These are phyloP conservation scores for Tolypocladium album DNA, from an alignment of 2,329 filamentous ascomycete species.

Conservation along the genomic window DNA sequence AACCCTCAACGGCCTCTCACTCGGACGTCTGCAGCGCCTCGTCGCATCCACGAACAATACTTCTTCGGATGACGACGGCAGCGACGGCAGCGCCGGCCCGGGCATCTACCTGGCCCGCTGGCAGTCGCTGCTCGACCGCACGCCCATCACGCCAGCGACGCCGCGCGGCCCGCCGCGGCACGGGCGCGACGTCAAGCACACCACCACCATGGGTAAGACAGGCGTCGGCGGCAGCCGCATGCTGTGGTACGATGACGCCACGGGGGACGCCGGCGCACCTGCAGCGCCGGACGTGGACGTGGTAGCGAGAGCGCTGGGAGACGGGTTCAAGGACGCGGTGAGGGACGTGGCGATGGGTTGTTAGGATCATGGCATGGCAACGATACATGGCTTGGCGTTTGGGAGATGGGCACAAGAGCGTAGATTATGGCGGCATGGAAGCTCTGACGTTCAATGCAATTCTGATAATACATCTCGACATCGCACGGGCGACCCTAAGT, in stretches of 20 bases:
- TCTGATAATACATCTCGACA: not conserved
- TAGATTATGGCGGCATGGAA: not conserved
- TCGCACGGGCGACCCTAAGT: not conserved
- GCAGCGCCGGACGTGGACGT: conserved; percentile 17
- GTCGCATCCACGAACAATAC: conserved; percentile 24
- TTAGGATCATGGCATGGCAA: not conserved
- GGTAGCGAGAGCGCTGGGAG: conserved; percentile 21
- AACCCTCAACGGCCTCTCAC: conserved; percentile 41
- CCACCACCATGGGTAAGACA: conserved; percentile 31
- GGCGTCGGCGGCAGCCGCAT: conserved; percentile 16
- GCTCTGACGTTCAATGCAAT: not conserved
- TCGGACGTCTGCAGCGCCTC: conserved; percentile 43
- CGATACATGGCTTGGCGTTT: not conserved
- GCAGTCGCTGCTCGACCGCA: conserved; percentile 61
- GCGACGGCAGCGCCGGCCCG: conserved; percentile 43
- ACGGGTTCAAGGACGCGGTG: conserved; percentile 31
- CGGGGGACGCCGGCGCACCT: conserved; percentile 10
- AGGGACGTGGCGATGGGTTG: conserved; percentile 18
- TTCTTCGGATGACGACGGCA: conserved; percentile 4
- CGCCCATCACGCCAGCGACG: conserved; percentile 52
- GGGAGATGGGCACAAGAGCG: not conserved
- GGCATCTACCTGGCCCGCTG: conserved; percentile 64
- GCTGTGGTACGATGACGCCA: conserved; percentile 5
- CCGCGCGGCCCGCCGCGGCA: conserved; percentile 39
- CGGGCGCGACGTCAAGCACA: conserved; percentile 40